phyloP scores from a whole-genome alignment of 306 rosid genomes.

The Castanea crenata region DNA sequence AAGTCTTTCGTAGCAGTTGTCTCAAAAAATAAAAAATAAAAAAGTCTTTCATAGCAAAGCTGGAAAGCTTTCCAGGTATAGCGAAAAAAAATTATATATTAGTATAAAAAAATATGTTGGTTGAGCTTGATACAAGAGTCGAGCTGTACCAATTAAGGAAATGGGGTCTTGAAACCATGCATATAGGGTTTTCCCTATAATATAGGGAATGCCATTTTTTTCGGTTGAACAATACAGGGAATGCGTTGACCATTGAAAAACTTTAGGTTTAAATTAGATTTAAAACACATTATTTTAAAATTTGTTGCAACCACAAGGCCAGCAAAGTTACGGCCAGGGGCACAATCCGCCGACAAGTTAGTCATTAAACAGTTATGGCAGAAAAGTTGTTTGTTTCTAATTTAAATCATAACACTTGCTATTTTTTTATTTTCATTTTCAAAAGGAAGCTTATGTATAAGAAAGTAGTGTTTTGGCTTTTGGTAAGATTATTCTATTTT shows the following conservation, averaged over 20 bases:
- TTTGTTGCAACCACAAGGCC: constrained; percentile 30
- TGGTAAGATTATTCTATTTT: too few species aligned
- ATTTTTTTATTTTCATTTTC: constrained; percentile 6
- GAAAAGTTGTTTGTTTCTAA: constrained; percentile 2
- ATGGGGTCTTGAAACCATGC: not conserved
- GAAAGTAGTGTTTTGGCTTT: too few species aligned
- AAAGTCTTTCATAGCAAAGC: too few species aligned
- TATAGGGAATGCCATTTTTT: not conserved
- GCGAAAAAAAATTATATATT: not conserved
- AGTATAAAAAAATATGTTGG: not conserved
- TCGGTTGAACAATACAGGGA: not conserved
- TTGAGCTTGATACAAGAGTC: not conserved
- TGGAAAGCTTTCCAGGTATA: too few species aligned
- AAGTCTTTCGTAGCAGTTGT: too few species aligned
- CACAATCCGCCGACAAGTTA: constrained; percentile 38
- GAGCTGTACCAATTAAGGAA: not conserved
- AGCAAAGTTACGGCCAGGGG: constrained; percentile 41
- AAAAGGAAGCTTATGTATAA: too few species aligned
- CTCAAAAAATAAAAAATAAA: too few species aligned
- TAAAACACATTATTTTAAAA: not conserved
- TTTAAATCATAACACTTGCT: constrained; percentile 30
- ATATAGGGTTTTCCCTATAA: not conserved
- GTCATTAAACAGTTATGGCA: constrained; percentile 30
- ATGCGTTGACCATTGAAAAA: not conserved
- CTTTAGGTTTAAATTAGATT: not conserved